phyloP scores from a whole-genome alignment of 2,329 filamentous ascomycete genomes.

The Trichoderma sp. region DNA sequence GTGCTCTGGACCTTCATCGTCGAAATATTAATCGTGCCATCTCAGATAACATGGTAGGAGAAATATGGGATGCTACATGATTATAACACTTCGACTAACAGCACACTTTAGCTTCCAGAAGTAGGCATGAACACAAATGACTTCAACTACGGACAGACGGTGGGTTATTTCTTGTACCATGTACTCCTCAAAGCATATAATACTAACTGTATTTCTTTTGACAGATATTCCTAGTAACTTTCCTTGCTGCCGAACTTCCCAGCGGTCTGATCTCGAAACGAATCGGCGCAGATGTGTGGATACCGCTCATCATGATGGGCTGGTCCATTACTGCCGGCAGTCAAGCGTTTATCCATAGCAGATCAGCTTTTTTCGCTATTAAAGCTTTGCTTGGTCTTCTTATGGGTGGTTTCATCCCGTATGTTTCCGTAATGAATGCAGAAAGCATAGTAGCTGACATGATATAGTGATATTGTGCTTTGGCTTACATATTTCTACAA shows the following conservation, averaged over 20 bases:
- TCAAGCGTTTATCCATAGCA: conserved; percentile 31
- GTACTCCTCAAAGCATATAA: not conserved
- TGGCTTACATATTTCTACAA: conserved; percentile 36
- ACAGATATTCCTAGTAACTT: conserved; percentile 45
- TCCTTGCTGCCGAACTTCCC: conserved; percentile 52
- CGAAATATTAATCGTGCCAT: conserved; percentile 36
- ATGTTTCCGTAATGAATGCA: not conserved
- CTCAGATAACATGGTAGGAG: conserved; percentile 37
- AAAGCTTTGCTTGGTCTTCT: conserved; percentile 44
- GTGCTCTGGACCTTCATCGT: conserved; percentile 45
- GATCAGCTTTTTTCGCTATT: conserved; percentile 32
- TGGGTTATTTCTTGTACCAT: not conserved
- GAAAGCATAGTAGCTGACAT: not conserved
- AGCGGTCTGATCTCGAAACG: conserved; percentile 52
- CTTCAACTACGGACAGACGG: conserved; percentile 47
- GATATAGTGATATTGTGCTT: conserved; percentile 30
- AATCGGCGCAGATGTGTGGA: conserved; percentile 48
- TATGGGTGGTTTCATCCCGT: conserved; percentile 60
- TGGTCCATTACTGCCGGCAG: conserved; percentile 36
- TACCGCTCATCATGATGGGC: conserved; percentile 43
- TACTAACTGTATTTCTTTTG: conserved; percentile 22
- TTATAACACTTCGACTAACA: not conserved
- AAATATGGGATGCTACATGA: not conserved
- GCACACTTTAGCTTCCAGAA: conserved; percentile 41
- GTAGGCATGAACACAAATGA: conserved; percentile 36